Percentiles rank a stretch among this genome's conserved stretches.
Evolutionary conservation across 2,329 filamentous ascomycete species (phyloP).

Genomic region (Simplicillium aogashimaense): DNA sequence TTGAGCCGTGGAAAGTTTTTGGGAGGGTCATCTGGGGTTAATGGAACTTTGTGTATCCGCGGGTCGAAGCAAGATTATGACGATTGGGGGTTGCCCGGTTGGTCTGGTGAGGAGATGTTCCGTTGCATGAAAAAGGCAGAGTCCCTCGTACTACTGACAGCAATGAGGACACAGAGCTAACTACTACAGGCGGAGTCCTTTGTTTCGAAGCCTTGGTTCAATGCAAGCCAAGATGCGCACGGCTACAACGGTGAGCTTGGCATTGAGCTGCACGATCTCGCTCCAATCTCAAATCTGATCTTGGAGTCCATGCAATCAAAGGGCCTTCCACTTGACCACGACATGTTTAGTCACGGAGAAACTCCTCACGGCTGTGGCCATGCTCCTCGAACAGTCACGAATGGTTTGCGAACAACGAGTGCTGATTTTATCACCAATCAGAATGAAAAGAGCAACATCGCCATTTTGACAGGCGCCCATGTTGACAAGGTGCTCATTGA

Average conservation of each 20-base stretch:
- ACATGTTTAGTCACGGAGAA: conserved; percentile 46
- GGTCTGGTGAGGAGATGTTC: conserved; percentile 48
- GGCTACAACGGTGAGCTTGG: conserved; percentile 42
- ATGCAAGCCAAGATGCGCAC: conserved; percentile 35
- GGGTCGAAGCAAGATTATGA: conserved; percentile 38
- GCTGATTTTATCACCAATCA: conserved; percentile 39
- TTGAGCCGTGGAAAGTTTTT: conserved; percentile 38
- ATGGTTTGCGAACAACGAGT: conserved; percentile 40
- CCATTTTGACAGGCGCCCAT: conserved; percentile 34
- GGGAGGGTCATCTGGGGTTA: conserved; percentile 37
- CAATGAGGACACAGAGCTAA: neutral
- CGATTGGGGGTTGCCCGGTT: conserved; percentile 44
- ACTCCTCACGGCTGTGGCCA: conserved; percentile 46
- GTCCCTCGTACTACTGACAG: neutral
- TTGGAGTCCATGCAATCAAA: conserved; percentile 43
- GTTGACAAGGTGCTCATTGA: conserved; percentile 44
- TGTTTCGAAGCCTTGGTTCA: conserved; percentile 46
- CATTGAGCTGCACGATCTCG: conserved; percentile 46
- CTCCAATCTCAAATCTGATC: conserved; percentile 46
- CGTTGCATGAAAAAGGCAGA: conserved; percentile 42
- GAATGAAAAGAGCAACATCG: conserved; percentile 30
- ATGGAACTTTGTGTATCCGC: conserved; percentile 38
- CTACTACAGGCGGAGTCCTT: conserved; percentile 40
- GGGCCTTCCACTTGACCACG: conserved; percentile 42
- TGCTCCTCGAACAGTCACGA: conserved; percentile 38